phyloP scores from a whole-genome alignment of 2,329 filamentous ascomycete species.

The Cladobotryum mycophilum region DNA sequence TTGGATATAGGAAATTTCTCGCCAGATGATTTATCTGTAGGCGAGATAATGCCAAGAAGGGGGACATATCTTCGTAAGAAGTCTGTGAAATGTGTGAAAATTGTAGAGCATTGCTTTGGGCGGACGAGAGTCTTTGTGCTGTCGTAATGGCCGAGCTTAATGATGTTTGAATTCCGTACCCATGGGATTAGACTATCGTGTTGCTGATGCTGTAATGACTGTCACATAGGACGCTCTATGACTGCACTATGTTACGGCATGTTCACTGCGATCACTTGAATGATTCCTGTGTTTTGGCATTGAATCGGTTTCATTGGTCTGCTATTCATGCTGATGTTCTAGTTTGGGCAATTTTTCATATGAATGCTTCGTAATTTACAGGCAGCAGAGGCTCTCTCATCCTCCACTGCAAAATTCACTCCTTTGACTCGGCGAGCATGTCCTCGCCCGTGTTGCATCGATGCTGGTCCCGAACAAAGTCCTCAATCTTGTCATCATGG shows the following conservation, averaged over 20 bases:
- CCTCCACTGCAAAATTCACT: neutral
- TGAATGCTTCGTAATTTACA: neutral
- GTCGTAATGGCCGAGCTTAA: too few species aligned
- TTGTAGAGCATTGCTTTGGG: neutral
- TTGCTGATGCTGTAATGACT: too few species aligned
- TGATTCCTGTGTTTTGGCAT: too few species aligned
- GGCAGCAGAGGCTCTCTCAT: neutral
- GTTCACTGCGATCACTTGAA: too few species aligned
- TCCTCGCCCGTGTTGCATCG: conserved; percentile 30
- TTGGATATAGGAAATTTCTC: conserved; percentile 59
- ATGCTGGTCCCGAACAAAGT: conserved; percentile 49
- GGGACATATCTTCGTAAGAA: conserved; percentile 41
- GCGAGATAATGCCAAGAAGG: conserved; percentile 54
- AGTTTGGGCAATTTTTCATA: too few species aligned
- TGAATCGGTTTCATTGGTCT: too few species aligned
- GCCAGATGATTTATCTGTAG: conserved; percentile 37
- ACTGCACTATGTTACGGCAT: too few species aligned
- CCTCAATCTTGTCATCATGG: conserved; percentile 44
- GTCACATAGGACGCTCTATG: too few species aligned
- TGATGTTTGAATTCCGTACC: too few species aligned
- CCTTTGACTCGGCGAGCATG: neutral
- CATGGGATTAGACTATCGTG: too few species aligned
- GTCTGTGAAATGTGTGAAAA: conserved; percentile 4
- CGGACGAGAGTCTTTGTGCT: too few species aligned
- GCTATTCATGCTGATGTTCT: too few species aligned